phyloP scores from a whole-genome alignment of 2,329 filamentous ascomycete genomes.

The Apiospora saccharicola region DNA sequence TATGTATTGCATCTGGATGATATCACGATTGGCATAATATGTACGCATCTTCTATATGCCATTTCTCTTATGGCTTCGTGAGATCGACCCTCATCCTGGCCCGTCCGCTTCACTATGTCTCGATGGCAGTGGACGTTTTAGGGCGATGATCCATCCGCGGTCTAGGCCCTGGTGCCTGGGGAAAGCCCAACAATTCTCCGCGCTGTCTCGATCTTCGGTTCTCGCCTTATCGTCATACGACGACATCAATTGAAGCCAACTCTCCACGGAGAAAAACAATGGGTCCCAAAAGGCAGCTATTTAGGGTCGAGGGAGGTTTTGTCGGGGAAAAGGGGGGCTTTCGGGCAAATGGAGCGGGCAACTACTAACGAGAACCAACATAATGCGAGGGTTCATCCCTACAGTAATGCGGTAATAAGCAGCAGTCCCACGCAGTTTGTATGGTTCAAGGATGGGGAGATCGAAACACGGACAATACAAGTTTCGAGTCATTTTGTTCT shows the following conservation, averaged over 20 bases:
- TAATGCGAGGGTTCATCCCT: slow-evolving; percentile 5
- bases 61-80: background rate
- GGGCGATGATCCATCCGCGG: background rate
- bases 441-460: slow-evolving; percentile 3
- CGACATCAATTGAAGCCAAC: slow-evolving; percentile 9
- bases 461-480: slow-evolving; percentile 1
- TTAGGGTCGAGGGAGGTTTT: background rate
- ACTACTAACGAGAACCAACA: background rate
- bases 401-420: background rate
- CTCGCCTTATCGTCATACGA: slow-evolving; percentile 18
- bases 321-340: background rate
- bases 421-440: background rate
- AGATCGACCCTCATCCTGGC: background rate
- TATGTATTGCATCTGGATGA: background rate
- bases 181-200: slow-evolving; percentile 21
- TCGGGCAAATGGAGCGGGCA: slow-evolving; percentile 8
- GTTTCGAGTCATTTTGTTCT: slow-evolving; percentile 16
- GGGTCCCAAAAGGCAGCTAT: background rate
- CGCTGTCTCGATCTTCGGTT: background rate
- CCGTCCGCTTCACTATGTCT: background rate
- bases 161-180: slow-evolving; percentile 10
- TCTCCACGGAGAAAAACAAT: background rate
- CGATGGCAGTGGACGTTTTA: background rate
- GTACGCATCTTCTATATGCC: background rate
- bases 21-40: background rate